Percentiles rank a stretch among this genome's conserved stretches.
phyloP scores from a whole-genome alignment of 1,139 yeast species.

The Ashbya aceris region DNA sequence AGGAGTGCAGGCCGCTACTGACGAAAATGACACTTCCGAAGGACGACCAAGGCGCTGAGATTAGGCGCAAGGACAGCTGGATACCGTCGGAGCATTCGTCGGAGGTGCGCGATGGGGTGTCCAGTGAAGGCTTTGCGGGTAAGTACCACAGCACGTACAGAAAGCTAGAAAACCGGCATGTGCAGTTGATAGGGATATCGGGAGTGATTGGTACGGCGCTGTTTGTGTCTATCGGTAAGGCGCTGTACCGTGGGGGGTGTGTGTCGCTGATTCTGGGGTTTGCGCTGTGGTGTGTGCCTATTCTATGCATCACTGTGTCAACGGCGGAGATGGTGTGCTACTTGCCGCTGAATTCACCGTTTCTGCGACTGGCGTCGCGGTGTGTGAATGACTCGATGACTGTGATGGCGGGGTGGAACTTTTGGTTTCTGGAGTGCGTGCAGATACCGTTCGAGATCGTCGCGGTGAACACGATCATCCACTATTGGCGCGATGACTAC shows the following conservation, averaged over 20 bases:
- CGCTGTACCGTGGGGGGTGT: constrained; percentile 67
- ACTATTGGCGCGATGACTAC: constrained; percentile 72
- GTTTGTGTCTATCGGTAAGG: constrained; percentile 66
- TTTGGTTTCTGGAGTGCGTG: constrained; percentile 66
- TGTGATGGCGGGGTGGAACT: constrained; percentile 72
- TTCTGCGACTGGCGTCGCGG: constrained; percentile 45
- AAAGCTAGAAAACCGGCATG: constrained; percentile 47
- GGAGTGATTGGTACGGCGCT: constrained; percentile 82
- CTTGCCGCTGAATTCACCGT: constrained; percentile 63
- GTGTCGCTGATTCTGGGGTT: constrained; percentile 64
- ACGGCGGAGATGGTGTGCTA: constrained; percentile 81
- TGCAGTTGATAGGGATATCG: constrained; percentile 73
- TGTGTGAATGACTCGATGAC: constrained; percentile 64
- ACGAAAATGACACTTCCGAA: too few relatives aligned
- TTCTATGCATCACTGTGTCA: constrained; percentile 58
- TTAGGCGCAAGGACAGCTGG: too few relatives aligned
- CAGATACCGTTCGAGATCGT: constrained; percentile 77
- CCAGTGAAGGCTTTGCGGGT: too few relatives aligned
- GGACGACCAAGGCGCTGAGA: too few relatives aligned
- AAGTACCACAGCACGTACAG: constrained; percentile 27
- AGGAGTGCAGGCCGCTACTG: too few relatives aligned
- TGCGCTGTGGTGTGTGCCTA: constrained; percentile 48
- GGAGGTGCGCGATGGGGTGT: too few relatives aligned
- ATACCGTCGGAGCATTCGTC: too few relatives aligned
- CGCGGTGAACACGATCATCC: constrained; percentile 68